Evolutionary conservation across 2,329 filamentous ascomycete species (phyloP).

Genomic region (Aquanectria penicillioides): DNA sequence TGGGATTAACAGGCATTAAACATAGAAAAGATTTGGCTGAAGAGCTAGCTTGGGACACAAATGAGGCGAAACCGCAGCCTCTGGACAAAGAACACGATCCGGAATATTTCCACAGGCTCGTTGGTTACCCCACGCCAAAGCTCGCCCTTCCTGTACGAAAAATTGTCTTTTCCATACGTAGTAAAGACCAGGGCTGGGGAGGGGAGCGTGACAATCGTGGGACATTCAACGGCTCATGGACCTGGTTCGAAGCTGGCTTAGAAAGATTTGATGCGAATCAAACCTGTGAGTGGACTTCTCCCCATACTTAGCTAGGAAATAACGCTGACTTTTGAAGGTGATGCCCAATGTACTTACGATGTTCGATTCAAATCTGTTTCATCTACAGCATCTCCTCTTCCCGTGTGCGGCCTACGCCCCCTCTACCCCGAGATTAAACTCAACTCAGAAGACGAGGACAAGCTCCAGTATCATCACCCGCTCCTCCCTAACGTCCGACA

Average conservation of each 20-base stretch:
- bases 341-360: slow-evolving; percentile 44
- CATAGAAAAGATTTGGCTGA: slow-evolving; percentile 40
- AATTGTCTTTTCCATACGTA: slow-evolving; percentile 67
- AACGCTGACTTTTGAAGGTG: slow-evolving; percentile 36
- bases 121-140: slow-evolving; percentile 51
- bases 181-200: slow-evolving; percentile 69
- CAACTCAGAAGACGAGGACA: slow-evolving; percentile 23
- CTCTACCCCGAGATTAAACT: slow-evolving; percentile 45
- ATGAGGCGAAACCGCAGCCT: slow-evolving; percentile 41
- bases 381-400: slow-evolving; percentile 37
- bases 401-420: slow-evolving; percentile 50
- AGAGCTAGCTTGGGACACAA: slow-evolving; percentile 43
- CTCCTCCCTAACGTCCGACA: slow-evolving; percentile 48
- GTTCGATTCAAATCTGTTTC: slow-evolving; percentile 36
- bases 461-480: slow-evolving; percentile 49
- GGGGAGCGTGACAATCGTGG: slow-evolving; percentile 44
- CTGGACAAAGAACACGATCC: slow-evolving; percentile 41
- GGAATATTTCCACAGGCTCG: slow-evolving; percentile 45
- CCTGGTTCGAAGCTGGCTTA: slow-evolving; percentile 72
- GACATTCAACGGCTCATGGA: slow-evolving; percentile 61
- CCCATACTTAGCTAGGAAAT: rapidly evolving
- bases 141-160: slow-evolving; percentile 65
- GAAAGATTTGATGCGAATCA: slow-evolving; percentile 61
- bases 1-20: slow-evolving; percentile 47
- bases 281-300: slow-evolving; percentile 37